Conservation (phyloP, 2,329 filamentous ascomycete species). For the Emergomyces pasteurianus region DNA sequence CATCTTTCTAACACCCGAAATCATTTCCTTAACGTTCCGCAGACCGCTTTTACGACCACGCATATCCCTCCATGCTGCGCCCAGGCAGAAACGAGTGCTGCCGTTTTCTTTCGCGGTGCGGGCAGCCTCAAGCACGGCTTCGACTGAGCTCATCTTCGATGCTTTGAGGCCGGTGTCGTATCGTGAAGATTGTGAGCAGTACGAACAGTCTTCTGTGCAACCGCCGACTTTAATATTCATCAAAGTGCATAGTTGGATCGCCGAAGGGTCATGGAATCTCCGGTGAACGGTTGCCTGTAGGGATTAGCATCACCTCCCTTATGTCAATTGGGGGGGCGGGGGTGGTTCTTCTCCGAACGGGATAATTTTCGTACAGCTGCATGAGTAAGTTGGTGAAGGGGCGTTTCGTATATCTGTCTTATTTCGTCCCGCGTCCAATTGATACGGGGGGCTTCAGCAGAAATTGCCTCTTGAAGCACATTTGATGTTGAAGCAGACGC, state of each 20-base stretch:
- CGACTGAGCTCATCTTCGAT: constrained; percentile 65
- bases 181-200: constrained; percentile 80
- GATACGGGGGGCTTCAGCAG: constrained; percentile 43
- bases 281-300: constrained; percentile 64
- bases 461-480: constrained; percentile 25
- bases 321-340: no score
- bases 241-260: constrained; percentile 83
- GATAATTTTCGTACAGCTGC: constrained; percentile 46
- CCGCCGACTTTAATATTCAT: constrained; percentile 97
- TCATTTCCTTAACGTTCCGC: constrained; percentile 77
- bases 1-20: constrained; percentile 64
- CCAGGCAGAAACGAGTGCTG: constrained; percentile 90
- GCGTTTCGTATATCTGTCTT: constrained; percentile 66
- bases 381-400: constrained; percentile 65
- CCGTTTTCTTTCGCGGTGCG: constrained; percentile 68
- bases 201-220: constrained; percentile 84
- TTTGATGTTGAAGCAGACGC: constrained; percentile 18
- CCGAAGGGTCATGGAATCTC: constrained; percentile 69
- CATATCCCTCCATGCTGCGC: constrained; percentile 90
- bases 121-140: constrained; percentile 68
- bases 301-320: not conserved
- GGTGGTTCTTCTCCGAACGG: not conserved
- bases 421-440: constrained; percentile 78
- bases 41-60: constrained; percentile 73
- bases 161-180: constrained; percentile 68